These are phyloP conservation scores for Nicotiana undulata DNA, from an alignment of 257 asterid genomes.

Conservation along the genomic window DNA sequence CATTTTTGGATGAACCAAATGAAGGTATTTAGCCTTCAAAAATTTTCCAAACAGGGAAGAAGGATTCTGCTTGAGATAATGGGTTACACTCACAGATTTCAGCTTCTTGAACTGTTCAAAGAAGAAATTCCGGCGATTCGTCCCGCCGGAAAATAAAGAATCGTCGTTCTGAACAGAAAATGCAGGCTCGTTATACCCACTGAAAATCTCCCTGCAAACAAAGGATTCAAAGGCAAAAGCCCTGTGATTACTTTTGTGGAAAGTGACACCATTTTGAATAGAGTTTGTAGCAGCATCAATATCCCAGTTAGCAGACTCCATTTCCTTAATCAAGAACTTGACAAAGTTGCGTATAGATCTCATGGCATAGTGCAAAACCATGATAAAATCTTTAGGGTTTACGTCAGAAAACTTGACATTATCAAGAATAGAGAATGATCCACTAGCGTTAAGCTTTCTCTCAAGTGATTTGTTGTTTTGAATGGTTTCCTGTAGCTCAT, in stretches of 20 bases:
- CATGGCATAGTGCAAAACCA: slow-evolving; percentile 54
- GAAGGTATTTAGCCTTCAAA: slow-evolving; percentile 64
- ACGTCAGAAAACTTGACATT: slow-evolving; percentile 38
- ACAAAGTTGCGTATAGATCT: slow-evolving; percentile 69
- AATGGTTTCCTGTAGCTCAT: slow-evolving; percentile 19
- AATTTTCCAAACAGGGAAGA: slow-evolving; percentile 54
- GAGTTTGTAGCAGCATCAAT: slow-evolving; percentile 66
- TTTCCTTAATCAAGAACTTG: slow-evolving; percentile 54
- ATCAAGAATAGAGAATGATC: slow-evolving; percentile 71
- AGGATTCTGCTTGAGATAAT: slow-evolving; percentile 50
- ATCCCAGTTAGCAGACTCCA: slow-evolving; percentile 87
- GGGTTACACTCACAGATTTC: slow-evolving; percentile 39
- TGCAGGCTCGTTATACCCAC: slow-evolving; percentile 42
- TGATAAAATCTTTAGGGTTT: slow-evolving; percentile 51
- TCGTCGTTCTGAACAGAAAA: slow-evolving; percentile 28
- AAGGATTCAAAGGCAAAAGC: slow-evolving; percentile 80
- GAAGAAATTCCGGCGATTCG: slow-evolving; percentile 35
- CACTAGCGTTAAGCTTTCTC: slow-evolving; percentile 66
- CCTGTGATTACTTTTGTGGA: slow-evolving; percentile 41
- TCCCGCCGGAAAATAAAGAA: slow-evolving; percentile 3
- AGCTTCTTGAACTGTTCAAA: slow-evolving; percentile 53
- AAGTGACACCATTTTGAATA: slow-evolving; percentile 39
- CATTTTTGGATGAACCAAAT: slow-evolving; percentile 86
- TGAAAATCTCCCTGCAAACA: slow-evolving; percentile 65
- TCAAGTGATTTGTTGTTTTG: slow-evolving; percentile 47